A percentile compares a stretch with the other conserved stretches of the same genome.
Conservation (phyloP, 805 yeast species). For the Zygoascus flipseniorum region DNA sequence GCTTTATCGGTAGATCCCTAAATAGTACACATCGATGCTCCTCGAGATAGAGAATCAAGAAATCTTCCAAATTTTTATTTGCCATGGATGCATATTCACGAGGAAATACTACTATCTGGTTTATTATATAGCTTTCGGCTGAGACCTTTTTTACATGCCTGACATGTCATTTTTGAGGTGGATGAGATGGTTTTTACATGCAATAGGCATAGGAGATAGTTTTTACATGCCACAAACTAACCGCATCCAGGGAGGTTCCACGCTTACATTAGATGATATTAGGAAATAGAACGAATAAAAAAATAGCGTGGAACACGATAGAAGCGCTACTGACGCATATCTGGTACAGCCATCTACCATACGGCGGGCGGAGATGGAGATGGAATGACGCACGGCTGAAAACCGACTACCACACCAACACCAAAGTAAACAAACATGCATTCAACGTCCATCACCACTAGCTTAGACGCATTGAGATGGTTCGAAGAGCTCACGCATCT, state of each 20-base stretch:
- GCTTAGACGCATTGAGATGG: not conserved
- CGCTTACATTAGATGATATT: no score
- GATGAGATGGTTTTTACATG: no score
- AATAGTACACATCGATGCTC: not conserved
- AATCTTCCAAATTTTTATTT: conserved; percentile 3
- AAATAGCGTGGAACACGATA: no score
- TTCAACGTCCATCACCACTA: not conserved
- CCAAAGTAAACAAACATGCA: not conserved
- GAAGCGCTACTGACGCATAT: no score
- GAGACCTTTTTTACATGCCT: not conserved
- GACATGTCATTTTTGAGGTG: not conserved
- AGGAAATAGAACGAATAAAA: no score
- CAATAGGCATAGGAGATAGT: no score
- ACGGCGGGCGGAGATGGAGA: no score
- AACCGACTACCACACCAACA: not conserved
- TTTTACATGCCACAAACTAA: no score
- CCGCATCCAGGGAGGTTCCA: no score
- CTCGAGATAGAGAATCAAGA: conserved; percentile 6
- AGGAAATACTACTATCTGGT: not conserved
- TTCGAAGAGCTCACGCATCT: not conserved
- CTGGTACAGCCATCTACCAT: no score
- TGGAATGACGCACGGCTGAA: not conserved
- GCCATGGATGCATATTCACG: not conserved
- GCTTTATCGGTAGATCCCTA: conserved; percentile 2
- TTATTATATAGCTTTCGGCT: not conserved